Percentiles rank a stretch among this genome's conserved stretches.
Conservation (phyloP, 2,329 filamentous ascomycete species). For the Thielaviopsis ethacetica region DNA sequence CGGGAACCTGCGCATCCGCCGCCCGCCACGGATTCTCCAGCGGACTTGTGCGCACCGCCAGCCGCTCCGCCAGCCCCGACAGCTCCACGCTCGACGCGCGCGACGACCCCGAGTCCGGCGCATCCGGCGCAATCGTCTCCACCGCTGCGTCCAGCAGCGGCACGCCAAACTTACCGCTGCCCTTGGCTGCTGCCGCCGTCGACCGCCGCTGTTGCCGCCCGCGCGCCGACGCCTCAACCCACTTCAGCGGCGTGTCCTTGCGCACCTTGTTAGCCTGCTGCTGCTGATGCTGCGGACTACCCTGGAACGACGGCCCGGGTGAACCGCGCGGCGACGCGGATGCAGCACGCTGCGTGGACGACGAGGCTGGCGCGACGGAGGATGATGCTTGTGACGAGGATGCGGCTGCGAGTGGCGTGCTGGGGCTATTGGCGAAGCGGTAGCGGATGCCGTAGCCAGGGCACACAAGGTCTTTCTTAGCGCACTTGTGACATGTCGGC, state of each 20-base stretch:
- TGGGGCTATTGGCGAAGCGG: background rate
- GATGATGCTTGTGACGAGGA: background rate
- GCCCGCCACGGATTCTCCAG: background rate
- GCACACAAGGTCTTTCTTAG: slow-evolving; percentile 4
- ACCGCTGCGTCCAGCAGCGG: slow-evolving; percentile 1
- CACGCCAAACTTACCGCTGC: background rate
- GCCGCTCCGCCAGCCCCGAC: background rate
- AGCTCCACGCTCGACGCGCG: background rate
- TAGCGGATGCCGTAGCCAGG: slow-evolving; percentile 6
- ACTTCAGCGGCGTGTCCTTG: background rate
- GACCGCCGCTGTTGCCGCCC: background rate
- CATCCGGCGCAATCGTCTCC: background rate
- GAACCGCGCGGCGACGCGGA: background rate
- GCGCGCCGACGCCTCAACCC: background rate
- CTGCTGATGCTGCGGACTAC: background rate
- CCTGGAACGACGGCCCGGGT: background rate
- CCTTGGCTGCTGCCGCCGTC: background rate
- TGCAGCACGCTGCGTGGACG: background rate
- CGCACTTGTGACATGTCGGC: slow-evolving; percentile 1
- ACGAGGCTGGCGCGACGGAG: background rate
- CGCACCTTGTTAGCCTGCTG: background rate
- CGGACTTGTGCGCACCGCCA: background rate
- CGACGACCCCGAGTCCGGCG: background rate
- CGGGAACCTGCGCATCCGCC: background rate
- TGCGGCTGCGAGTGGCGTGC: background rate